Evolutionary conservation across 2,329 filamentous ascomycete genomes (phyloP), one percentile per base, ranked within the genome.

Genomic region (Neonectria faginata): DNA sequence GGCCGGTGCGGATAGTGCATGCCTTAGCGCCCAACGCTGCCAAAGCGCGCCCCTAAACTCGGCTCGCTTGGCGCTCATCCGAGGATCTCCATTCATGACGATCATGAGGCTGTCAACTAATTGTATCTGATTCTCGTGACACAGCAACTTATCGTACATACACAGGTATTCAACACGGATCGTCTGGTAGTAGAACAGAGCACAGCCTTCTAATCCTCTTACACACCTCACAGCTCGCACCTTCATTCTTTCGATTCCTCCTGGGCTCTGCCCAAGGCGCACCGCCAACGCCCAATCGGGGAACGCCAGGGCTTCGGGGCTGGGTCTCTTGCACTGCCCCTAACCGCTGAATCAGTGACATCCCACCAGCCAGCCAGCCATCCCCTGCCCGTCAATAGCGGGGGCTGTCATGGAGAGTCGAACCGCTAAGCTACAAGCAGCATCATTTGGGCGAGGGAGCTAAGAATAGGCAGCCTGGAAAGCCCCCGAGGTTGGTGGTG

Each of bases 371-470:
- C 54, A 27, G 18, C 22, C 33, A 36, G 10, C 12, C 12, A 47
- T 27, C n/a, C 25, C 29, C 27, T 29, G 47, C n/a, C 47, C 47
- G 25, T 50, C 47, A 50, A 47, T 51, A 58, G 45, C 45, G 12
- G 22, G 45, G 29, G 48, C 59, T 56, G 48, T 51, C 48, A 51
- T n/a, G 29, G 29, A 22, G n/a, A 51, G 8, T 11, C 4, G 25
- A 33, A 7, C 10, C 5, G 11, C 48, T 33, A 51, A 33, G 4
- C 48, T 22, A 16, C n/a, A 51, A 20, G n/a, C 29, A 55, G 69
- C 42, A 22, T 44, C 22, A 20, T 68, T 66, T 16, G 59, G 51
- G 69, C 69, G 69, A 69, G 12, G 51, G n/a, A 12, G 20, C 60
- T 57, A 72, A 67, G 60, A 66, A 65, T 64, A 69, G 63, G 25